These are phyloP conservation scores for Podaxis sp. DNA, from an alignment of 768 basidiomycete genomes.

Conservation along the genomic window DNA sequence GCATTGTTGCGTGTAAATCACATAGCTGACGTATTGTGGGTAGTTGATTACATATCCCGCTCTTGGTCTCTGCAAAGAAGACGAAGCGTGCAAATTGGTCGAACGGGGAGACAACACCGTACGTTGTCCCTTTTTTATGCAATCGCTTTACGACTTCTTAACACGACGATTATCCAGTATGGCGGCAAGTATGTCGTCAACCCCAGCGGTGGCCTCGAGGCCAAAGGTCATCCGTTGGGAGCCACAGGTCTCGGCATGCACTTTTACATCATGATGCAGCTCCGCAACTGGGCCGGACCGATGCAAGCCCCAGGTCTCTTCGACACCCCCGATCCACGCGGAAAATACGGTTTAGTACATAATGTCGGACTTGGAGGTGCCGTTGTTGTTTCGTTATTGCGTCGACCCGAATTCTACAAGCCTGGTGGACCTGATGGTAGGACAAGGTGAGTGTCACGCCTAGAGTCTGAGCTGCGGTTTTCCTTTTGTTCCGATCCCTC, in stretches of 20 bases:
- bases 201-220: conserved; percentile 81
- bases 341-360: conserved; percentile 78
- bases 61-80: conserved; percentile 61
- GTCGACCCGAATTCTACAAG: conserved; percentile 73
- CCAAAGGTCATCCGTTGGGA: conserved; percentile 85
- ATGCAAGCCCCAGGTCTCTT: conserved; percentile 79
- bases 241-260: conserved; percentile 86
- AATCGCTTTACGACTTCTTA: background rate
- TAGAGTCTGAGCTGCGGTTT: no score
- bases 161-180: conserved; percentile 38
- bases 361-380: conserved; percentile 83
- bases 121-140: conserved; percentile 17
- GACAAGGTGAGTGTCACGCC: conserved; percentile 39
- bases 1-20: background rate
- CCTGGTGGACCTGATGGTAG: conserved; percentile 65
- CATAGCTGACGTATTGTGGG: background rate
- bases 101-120: conserved; percentile 79
- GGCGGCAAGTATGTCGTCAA: conserved; percentile 85
- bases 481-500: no score
- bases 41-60: conserved; percentile 82
- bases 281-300: conserved; percentile 76
- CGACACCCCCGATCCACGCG: conserved; percentile 53
- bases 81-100: conserved; percentile 70
- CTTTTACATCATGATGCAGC: conserved; percentile 82
- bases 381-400: conserved; percentile 70